phyloP scores from a whole-genome alignment of 2,329 filamentous ascomycete species.

The Trichoderma lentiforme region DNA sequence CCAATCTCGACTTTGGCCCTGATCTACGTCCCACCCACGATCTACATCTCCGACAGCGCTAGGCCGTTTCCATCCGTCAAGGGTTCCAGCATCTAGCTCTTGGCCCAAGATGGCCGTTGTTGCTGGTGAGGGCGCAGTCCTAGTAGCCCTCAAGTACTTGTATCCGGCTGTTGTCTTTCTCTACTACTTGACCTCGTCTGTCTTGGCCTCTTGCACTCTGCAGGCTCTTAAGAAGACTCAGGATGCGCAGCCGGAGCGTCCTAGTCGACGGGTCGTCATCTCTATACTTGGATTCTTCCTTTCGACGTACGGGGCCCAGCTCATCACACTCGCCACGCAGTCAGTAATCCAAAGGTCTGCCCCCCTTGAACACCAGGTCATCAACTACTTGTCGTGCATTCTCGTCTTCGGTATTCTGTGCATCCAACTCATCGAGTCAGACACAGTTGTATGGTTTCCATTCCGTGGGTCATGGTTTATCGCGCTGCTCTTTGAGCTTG shows the following conservation, averaged over 20 bases:
- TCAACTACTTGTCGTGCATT: constrained; percentile 60
- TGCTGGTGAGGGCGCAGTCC: constrained; percentile 25
- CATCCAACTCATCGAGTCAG: constrained; percentile 49
- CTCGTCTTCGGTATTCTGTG: constrained; percentile 62
- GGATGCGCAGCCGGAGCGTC: constrained; percentile 18
- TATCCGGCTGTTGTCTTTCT: constrained; percentile 55
- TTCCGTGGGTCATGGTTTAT: constrained; percentile 62
- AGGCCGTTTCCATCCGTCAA: neutral
- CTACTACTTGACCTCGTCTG: constrained; percentile 54
- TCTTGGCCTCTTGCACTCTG: constrained; percentile 51
- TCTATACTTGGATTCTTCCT: constrained; percentile 45
- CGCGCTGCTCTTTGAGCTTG: constrained; percentile 54
- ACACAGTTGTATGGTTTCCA: constrained; percentile 57
- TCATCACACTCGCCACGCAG: constrained; percentile 35
- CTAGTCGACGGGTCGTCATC: constrained; percentile 28
- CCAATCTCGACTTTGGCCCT: neutral
- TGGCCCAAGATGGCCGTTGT: constrained; percentile 16
- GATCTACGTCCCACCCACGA: neutral
- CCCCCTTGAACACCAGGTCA: constrained; percentile 46
- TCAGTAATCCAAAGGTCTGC: constrained; percentile 17
- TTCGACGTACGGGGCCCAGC: constrained; percentile 47
- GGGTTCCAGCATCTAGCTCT: neutral
- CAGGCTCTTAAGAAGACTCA: constrained; percentile 39
- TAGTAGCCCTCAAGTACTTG: constrained; percentile 53
- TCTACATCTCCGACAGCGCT: neutral